Percentiles rank a stretch among this genome's conserved stretches.
These are phyloP conservation scores for Chamaenerion angustifolium DNA, from an alignment of 345 rosid species.

Conservation along the genomic window DNA sequence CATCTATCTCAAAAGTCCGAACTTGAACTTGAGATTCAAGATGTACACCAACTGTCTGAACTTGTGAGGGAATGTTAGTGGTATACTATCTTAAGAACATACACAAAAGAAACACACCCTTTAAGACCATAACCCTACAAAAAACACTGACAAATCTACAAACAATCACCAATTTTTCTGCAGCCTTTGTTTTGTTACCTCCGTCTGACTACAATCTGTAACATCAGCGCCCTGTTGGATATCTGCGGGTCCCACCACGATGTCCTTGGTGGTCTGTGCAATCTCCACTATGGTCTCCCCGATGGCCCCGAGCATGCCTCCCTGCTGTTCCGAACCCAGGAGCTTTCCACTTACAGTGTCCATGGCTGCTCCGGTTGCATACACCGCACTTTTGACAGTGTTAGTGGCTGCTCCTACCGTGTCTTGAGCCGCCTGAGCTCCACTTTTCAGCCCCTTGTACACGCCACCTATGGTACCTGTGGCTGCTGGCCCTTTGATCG, in stretches of 20 bases:
- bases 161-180: neutral
- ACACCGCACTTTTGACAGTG: neutral
- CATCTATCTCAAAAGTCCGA: too few species aligned
- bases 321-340: slow-evolving; percentile 4
- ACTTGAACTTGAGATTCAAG: too few species aligned
- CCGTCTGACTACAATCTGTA: neutral
- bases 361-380: slow-evolving; percentile 1
- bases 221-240: neutral
- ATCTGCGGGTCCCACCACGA: slow-evolving; percentile 23
- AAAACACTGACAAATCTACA: neutral
- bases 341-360: neutral
- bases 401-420: neutral
- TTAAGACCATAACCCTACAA: neutral
- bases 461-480: neutral
- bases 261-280: slow-evolving; percentile 42
- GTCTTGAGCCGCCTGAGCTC: neutral
- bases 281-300: slow-evolving; percentile 68
- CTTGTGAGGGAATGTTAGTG: too few species aligned
- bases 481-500: neutral
- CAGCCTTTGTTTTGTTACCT: neutral
- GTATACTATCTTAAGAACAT: too few species aligned
- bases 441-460: neutral
- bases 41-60: too few species aligned
- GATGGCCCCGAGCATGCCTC: slow-evolving; percentile 45
- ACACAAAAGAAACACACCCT: too few species aligned